Percentiles rank a stretch among this genome's conserved stretches.
Conservation (phyloP, 1,284 basidiomycete genomes). For the Pseudozyma thailandica region DNA sequence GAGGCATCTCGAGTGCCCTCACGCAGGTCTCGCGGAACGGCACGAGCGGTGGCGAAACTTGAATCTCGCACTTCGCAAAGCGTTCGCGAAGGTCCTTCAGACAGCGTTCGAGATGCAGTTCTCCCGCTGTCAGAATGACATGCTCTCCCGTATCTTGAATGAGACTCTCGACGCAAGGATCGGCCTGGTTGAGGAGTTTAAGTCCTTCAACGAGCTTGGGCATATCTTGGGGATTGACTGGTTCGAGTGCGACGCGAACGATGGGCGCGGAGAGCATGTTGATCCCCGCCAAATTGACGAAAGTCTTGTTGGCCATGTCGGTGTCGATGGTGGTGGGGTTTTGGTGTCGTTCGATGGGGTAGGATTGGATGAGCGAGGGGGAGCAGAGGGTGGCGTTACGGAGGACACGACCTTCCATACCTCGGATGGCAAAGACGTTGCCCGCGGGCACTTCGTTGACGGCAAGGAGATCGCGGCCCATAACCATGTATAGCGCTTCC, state of each 20-base stretch:
- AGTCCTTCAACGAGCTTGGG: constrained; percentile 88
- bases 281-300: constrained; percentile 65
- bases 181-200: constrained; percentile 89
- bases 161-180: constrained; percentile 96
- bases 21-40: constrained; percentile 97
- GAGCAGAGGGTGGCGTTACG: constrained; percentile 90
- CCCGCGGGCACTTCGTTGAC: constrained; percentile 89
- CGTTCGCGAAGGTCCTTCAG: constrained; percentile 92
- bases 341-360: constrained; percentile 31
- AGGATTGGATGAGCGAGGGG: constrained; percentile 28
- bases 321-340: constrained; percentile 26
- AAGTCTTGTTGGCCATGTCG: constrained; percentile 18
- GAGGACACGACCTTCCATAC: constrained; percentile 88
- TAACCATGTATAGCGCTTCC: constrained; percentile 91
- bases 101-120: constrained; percentile 96
- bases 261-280: constrained; percentile 76
- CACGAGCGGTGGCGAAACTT: constrained; percentile 93
- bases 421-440: constrained; percentile 92
- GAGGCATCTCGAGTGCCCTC: constrained; percentile 78
- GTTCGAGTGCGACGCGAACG: constrained; percentile 93
- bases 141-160: constrained; percentile 97
- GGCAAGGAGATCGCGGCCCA: constrained; percentile 90
- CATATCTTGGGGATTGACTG: constrained; percentile 85
- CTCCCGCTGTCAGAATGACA: constrained; percentile 95
- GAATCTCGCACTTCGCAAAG: constrained; percentile 91